Evolutionary conservation across 1,139 yeast species (phyloP).

Genomic region (Pichia sp.): DNA sequence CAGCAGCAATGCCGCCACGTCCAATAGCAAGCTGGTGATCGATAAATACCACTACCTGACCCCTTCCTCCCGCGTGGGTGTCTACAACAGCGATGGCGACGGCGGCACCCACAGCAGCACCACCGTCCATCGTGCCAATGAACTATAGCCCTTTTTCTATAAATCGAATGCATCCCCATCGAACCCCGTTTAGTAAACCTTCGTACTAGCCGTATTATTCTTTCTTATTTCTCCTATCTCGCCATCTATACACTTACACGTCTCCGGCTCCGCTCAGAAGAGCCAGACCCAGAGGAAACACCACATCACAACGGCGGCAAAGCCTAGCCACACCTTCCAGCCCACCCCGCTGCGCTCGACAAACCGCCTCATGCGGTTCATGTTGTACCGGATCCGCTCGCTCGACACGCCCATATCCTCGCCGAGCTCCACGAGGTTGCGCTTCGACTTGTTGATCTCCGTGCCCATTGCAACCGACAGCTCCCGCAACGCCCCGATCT

Average conservation of each 20-base stretch:
- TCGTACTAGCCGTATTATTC: too few relatives aligned
- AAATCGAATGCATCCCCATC: neutral
- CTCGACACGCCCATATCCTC: slow-evolving; percentile 39
- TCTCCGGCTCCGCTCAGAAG: slow-evolving; percentile 29
- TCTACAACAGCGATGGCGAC: slow-evolving; percentile 7
- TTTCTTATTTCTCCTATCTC: too few relatives aligned
- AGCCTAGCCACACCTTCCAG: slow-evolving; percentile 72
- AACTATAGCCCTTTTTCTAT: neutral
- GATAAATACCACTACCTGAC: slow-evolving; percentile 16
- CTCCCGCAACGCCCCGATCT: slow-evolving; percentile 66
- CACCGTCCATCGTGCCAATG: neutral
- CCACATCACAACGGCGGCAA: slow-evolving; percentile 57
- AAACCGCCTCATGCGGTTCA: slow-evolving; percentile 71
- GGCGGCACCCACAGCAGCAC: neutral
- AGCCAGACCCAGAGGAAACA: slow-evolving; percentile 86
- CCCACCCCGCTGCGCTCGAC: slow-evolving; percentile 78
- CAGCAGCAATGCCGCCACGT: neutral
- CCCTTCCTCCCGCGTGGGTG: slow-evolving; percentile 18
- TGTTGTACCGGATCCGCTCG: slow-evolving; percentile 57
- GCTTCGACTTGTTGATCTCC: slow-evolving; percentile 72
- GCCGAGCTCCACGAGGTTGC: slow-evolving; percentile 55
- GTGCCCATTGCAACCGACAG: slow-evolving; percentile 75
- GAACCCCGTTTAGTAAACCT: too few relatives aligned
- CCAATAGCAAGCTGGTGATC: slow-evolving; percentile 10
- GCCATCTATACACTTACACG: neutral